Base-by-base conservation (phyloP, 345 rosid genomes). In the Barbarea vulgaris region DNA sequence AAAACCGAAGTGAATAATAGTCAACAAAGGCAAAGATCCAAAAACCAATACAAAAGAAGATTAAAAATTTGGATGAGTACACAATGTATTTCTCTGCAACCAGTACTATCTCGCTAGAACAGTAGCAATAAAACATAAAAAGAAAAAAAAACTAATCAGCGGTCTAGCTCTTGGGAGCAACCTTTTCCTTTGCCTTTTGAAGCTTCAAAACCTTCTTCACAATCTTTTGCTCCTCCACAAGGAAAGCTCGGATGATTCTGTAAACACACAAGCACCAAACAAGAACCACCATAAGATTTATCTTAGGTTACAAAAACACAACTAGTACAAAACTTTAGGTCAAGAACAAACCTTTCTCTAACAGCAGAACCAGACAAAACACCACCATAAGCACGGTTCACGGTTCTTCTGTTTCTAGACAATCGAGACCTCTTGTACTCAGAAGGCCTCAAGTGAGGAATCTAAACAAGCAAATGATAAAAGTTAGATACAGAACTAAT, bases 341-440 rank as follows among this genome's bases (percentile, higher is more conserved):
- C 13, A 42, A 55, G 19, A 31, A 69, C 81, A 17, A 73, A 91
- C 97, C 97, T 89, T 76, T 89, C 97, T 56, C 97, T 82, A 28
- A 89, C 96, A 81, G 97, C 97, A 82, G 84, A 78, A 62, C 86
- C 96, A 8, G 91, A 89, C 76, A 92, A 66, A 30, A 92, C 96
- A 3, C 97, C 97, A 28, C 97, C 96, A 17, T 92, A 92, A 15
- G 97, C 82, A 81, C 97, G 97, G 85, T 86, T 92, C 57, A 92
- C 97, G 3, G 97, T 88, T 63, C 96, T 85, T 3, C 91, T 79
- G 79, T 88, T 92, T 70, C 97, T 86, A 3, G 96, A 66, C 62
- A 89, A 80, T 47, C 96, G 79, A 36, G 96, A 88, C 72, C 93
- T 89, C 86, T 92, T 92, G 79, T 92, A 92, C 62, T 92, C 88